These are phyloP conservation scores for Mycosphaerelloides madeirae DNA, from an alignment of 2,329 filamentous ascomycete species.

Conservation along the genomic window DNA sequence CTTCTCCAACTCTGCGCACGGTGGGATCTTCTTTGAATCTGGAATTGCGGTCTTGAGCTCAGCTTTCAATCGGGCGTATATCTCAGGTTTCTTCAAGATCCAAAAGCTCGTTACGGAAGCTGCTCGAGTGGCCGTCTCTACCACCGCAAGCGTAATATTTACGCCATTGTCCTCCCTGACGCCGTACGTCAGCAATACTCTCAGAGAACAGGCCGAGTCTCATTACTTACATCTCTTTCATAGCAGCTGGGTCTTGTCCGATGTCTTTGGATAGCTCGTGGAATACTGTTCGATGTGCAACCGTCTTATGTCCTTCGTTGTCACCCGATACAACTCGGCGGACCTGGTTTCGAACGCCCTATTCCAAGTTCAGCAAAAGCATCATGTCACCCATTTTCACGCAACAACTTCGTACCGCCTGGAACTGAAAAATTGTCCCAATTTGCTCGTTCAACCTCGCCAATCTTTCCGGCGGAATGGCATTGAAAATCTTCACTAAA, in stretches of 20 bases:
- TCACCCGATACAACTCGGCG: neutral
- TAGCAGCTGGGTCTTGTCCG: neutral
- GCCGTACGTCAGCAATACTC: neutral
- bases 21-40: constrained; percentile 3
- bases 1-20: constrained; percentile 11
- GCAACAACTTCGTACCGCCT: neutral
- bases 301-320: neutral
- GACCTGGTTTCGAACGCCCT: neutral
- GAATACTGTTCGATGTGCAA: neutral
- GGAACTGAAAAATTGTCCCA: neutral
- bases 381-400: no score
- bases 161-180: neutral
- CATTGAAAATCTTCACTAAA: neutral
- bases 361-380: no score
- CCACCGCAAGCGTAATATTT: constrained; percentile 35
- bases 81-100: constrained; percentile 34
- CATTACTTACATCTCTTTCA: neutral
- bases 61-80: constrained; percentile 33
- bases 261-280: neutral
- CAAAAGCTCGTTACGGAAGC: constrained; percentile 41
- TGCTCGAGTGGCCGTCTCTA: constrained; percentile 42
- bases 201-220: neutral
- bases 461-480: neutral
- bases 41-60: constrained; percentile 32
- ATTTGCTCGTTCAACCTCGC: neutral